Evolutionary conservation across 805 yeast species (phyloP), one percentile per base, ranked within the genome.

Genomic region (Ogataea methanolica): DNA sequence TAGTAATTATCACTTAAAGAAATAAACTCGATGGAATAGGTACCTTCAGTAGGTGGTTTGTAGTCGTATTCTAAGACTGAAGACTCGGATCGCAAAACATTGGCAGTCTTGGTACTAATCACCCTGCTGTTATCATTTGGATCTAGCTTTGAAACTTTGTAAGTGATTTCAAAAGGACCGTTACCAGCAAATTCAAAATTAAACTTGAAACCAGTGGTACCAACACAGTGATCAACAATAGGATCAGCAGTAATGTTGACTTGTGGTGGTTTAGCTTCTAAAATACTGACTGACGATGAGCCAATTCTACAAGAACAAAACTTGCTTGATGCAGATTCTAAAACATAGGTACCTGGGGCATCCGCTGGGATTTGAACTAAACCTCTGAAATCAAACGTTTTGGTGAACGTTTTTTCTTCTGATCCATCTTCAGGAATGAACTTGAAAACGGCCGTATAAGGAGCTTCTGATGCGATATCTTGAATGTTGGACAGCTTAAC

Each of bases 171-270:
- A 68, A 85, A 94, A 1, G 98, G 97, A 0, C 96, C 86, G 29
- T 82, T 78, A 16, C 99, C 98, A 5, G 75, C 66, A 48, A 91
- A 72, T 43, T 83, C 87, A 51, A 88, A 89, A 33, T 75, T 73
- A 49, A 90, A 80, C 22, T 71, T 71, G 55, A 73, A 79, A 0
- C 97, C 99, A 8, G 89, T 83, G 40, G 90, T 88, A 0, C 99
- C 99, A 31, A 94, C 86, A 69, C 99, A 94, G 42, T 85, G 79
- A 58, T 92, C 98, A 23, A 80, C 72, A 2, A 92, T 80, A 3
- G 92, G 80, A 14, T 71, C 71, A 1, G 89, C 80, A 2, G 55
- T 40, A 15, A 79, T 72, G 2, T 60, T 59, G 17, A 75, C 68
- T 1, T 75, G 72, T 3, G 78, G 79, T 36, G 53, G 44, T 2